Base-by-base conservation (phyloP, 345 rosid species). In the Bruguiera gymnorhiza region DNA sequence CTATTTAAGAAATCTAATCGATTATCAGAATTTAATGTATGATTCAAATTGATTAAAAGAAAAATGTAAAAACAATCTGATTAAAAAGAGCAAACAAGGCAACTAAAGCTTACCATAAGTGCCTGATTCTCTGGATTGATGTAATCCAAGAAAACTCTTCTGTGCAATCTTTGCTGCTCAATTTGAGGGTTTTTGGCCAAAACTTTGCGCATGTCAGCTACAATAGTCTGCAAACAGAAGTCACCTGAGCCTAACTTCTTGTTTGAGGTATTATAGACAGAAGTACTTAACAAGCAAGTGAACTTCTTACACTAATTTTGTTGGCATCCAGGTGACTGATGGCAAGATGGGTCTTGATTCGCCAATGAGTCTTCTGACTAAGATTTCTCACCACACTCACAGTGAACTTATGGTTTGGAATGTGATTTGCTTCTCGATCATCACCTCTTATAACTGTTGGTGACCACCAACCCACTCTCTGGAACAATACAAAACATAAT, bases 391-490 rank as follows among this genome's bases (percentile, higher is more conserved):
- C 93, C 66, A 89, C 87, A 80, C 80, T 91, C 65, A 86, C 80
- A 1, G 91, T 87, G 72, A 91, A 91, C 74, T 89, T 86, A 75
- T 91, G 95, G 81, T 91, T 91, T 27, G 97, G 97, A 79, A 91
- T 91, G 80, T 89, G 95, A 65, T 89, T 84, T 63, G 96, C 96
- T 85, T 91, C 97, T 32, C 97, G 93, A 77, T 91, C 50, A 43
- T 43, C 95, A 69, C 91, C 97, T 76, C 96, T 82, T 75, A 89
- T 76, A 58, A 91, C 81, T 53, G 97, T 91, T 60, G 95, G 97
- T 34, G 95, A 91, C 95, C 95, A 87, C 93, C 97, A 91, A 61
- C 97, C 95, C 75, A 91, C 97, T 51, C 84, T 89, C 97, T 93
- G 84, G 60, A 70, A 70, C 63, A 68, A 69, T 34, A 75, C 66